Evolutionary conservation across 2,329 filamentous ascomycete species (phyloP).

Genomic region (Dryadomyces quercivorus): DNA sequence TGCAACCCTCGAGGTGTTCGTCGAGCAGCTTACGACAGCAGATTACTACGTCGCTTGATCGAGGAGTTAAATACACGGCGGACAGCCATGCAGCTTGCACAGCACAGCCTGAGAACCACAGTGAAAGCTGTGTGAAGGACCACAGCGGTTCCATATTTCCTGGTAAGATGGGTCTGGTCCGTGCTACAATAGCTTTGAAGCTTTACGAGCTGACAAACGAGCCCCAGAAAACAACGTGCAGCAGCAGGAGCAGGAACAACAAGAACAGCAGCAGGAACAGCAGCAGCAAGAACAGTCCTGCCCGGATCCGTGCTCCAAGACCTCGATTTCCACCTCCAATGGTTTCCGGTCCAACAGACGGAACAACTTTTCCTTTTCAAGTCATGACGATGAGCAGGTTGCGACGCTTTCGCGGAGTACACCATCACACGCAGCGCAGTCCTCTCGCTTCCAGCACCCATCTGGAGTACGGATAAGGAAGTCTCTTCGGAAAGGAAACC

Average conservation of each 20-base stretch:
- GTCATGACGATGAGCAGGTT: slow-evolving; percentile 14
- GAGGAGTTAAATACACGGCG: too few species aligned
- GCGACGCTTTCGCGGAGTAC: slow-evolving; percentile 13
- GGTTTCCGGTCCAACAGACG: too few species aligned
- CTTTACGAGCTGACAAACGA: background rate
- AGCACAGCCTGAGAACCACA: background rate
- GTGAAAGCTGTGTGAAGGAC: background rate
- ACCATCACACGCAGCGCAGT: background rate
- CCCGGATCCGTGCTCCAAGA: too few species aligned
- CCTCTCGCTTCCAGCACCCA: background rate
- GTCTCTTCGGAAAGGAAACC: slow-evolving; percentile 23
- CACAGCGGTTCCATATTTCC: background rate
- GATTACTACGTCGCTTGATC: too few species aligned
- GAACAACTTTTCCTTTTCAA: slow-evolving; percentile 9
- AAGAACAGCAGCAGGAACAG: background rate
- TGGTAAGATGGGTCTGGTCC: background rate
- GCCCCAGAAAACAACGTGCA: background rate
- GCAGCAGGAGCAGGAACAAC: background rate
- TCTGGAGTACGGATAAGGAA: slow-evolving; percentile 23
- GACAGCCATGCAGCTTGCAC: too few species aligned
- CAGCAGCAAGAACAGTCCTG: background rate
- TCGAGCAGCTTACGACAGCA: too few species aligned
- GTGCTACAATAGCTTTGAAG: background rate
- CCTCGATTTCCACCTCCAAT: too few species aligned
- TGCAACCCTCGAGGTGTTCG: background rate